Evolutionary conservation across 768 basidiomycete species (phyloP).

Genomic region (Russula virescens): DNA sequence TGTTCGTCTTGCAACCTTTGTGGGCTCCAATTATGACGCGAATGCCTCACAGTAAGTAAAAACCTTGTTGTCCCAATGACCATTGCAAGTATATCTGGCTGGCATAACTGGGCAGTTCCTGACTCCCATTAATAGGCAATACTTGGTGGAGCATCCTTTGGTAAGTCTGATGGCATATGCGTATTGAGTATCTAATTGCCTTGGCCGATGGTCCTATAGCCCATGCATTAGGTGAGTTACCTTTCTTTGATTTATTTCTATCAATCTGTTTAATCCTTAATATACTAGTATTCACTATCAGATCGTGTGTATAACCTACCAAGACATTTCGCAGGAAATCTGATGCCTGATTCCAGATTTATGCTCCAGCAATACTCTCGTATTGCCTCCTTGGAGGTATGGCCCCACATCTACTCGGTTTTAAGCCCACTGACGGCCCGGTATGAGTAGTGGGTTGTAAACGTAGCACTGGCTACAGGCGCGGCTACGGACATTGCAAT

Average conservation of each 20-base stretch:
- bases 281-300: no score
- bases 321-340: neutral
- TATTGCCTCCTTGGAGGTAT: no score
- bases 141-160: no score
- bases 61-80: neutral
- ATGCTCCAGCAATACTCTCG: slow-evolving; percentile 28
- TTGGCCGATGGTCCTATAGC: slow-evolving; percentile 10
- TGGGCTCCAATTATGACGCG: no score
- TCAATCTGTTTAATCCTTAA: neutral
- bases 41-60: neutral
- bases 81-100: no score
- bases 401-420: slow-evolving; percentile 2
- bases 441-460: slow-evolving; percentile 45
- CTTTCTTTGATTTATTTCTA: neutral
- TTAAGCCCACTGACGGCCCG: neutral
- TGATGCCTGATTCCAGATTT: slow-evolving; percentile 15
- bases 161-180: no score
- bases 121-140: no score
- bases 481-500: no score
- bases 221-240: slow-evolving; percentile 25
- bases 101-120: neutral
- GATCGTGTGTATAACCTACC: no score
- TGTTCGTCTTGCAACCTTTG: no score
- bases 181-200: neutral
- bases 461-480: slow-evolving; percentile 40